Conservation (phyloP, 352 stramenopile species). For the Pythium plurisporium region DNA sequence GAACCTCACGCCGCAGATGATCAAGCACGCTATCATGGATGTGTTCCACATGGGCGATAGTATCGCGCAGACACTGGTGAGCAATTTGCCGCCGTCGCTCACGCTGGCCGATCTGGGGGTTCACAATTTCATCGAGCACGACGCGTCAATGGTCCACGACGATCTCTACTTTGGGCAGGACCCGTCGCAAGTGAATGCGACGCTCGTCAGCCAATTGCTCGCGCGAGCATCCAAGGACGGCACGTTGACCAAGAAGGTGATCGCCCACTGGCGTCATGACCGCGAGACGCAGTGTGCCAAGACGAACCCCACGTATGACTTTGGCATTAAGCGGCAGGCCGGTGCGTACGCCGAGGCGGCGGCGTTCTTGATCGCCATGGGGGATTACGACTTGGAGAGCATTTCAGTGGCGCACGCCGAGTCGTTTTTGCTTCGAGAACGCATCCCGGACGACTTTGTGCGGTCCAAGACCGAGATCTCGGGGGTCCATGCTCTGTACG, state of each 20-base stretch:
- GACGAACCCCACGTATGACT: conserved; percentile 38
- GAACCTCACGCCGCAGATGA: conserved; percentile 31
- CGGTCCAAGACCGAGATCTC: conserved; percentile 34
- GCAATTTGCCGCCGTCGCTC: conserved; percentile 31
- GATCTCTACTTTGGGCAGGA: conserved; percentile 43
- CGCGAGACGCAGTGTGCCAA: conserved; percentile 39
- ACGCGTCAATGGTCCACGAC: conserved; percentile 64
- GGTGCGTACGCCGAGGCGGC: conserved; percentile 45
- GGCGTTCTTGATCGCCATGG: conserved; percentile 43
- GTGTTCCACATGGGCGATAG: conserved; percentile 46
- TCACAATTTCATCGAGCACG: conserved; percentile 69
- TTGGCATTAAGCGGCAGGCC: conserved; percentile 33
- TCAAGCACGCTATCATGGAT: conserved; percentile 35
- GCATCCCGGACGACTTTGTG: conserved; percentile 39
- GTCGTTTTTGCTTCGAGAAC: conserved; percentile 47
- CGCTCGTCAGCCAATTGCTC: conserved; percentile 38
- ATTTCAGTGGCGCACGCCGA: conserved; percentile 42
- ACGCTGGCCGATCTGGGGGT: conserved; percentile 45
- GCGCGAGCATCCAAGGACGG: conserved; percentile 21
- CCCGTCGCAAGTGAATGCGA: conserved; percentile 37
- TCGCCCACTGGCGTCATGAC: conserved; percentile 43
- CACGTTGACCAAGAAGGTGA: conserved; percentile 28
- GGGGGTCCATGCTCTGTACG: conserved; percentile 23
- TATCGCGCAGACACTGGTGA: conserved; percentile 32
- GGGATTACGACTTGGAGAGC: conserved; percentile 26